These are phyloP conservation scores for Colletotrichum sp. DNA, from an alignment of 2,329 filamentous ascomycete species.

Conservation along the genomic window DNA sequence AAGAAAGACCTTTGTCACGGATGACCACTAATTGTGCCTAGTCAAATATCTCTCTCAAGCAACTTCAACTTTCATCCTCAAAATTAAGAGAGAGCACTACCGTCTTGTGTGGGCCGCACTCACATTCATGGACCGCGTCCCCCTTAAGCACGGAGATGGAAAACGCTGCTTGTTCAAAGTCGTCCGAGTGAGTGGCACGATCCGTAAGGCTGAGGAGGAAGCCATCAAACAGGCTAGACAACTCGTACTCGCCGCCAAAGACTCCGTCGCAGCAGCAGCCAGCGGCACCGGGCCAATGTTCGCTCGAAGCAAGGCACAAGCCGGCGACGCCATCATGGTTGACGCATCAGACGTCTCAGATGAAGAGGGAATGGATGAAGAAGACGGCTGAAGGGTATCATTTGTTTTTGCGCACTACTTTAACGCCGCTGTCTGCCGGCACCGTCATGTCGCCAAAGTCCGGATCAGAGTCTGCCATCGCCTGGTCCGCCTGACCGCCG, in stretches of 20 bases:
- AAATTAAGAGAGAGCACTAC: constrained; percentile 82
- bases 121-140: constrained; percentile 77
- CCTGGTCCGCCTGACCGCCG: constrained; percentile 23
- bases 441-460: constrained; percentile 59
- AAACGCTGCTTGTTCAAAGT: constrained; percentile 81
- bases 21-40: constrained; percentile 35
- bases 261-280: background rate
- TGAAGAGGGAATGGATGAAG: constrained; percentile 51
- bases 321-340: constrained; percentile 53
- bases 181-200: constrained; percentile 88
- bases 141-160: constrained; percentile 52
- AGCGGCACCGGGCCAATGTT: constrained; percentile 1
- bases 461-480: constrained; percentile 46
- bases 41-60: constrained; percentile 92
- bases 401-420: constrained; percentile 69
- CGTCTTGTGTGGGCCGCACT: constrained; percentile 89
- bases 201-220: constrained; percentile 90
- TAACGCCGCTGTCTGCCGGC: constrained; percentile 69
- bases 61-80: constrained; percentile 93
- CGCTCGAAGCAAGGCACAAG: constrained; percentile 67
- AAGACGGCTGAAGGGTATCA: constrained; percentile 53
- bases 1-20: background rate
- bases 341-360: constrained; percentile 46
- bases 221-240: constrained; percentile 78
- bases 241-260: constrained; percentile 71